Evolutionary conservation across 306 rosid genomes (phyloP).

Genomic region (Corylus avellana): DNA sequence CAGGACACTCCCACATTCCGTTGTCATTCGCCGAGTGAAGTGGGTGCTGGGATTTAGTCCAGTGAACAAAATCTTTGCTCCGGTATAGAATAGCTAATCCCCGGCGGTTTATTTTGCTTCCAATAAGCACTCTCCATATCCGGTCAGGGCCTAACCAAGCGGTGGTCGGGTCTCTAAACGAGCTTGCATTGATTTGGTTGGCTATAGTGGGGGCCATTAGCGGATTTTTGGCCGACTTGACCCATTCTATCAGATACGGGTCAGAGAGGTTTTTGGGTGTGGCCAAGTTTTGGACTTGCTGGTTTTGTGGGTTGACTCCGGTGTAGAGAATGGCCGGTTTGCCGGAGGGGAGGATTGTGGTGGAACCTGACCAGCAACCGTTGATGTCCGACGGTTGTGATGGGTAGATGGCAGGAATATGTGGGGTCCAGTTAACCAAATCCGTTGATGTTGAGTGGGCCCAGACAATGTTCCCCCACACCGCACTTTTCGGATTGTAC

Average conservation of each 20-base stretch:
- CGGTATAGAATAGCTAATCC: slow-evolving; percentile 59
- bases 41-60: slow-evolving; percentile 63
- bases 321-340: slow-evolving; percentile 75
- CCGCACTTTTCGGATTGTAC: slow-evolving; percentile 68
- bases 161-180: slow-evolving; percentile 84
- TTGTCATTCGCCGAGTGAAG: slow-evolving; percentile 53
- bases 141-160: slow-evolving; percentile 73
- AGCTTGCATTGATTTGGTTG: slow-evolving; percentile 54
- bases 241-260: slow-evolving; percentile 78
- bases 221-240: slow-evolving; percentile 37
- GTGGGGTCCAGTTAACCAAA: slow-evolving; percentile 78
- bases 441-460: slow-evolving; percentile 85
- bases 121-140: slow-evolving; percentile 58
- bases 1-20: slow-evolving; percentile 98
- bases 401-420: slow-evolving; percentile 62
- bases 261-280: slow-evolving; percentile 70
- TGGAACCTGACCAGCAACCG: slow-evolving; percentile 91
- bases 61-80: slow-evolving; percentile 55
- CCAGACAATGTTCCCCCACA: slow-evolving; percentile 90
- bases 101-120: slow-evolving; percentile 42
- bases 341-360: slow-evolving; percentile 59
- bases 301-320: slow-evolving; percentile 58
- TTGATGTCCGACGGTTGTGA: slow-evolving; percentile 61
- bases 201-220: slow-evolving; percentile 55
- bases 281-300: slow-evolving; percentile 79